Percentiles rank a stretch among this genome's conserved stretches.
phyloP scores from a whole-genome alignment of 169 alveolate genomes.

The Plasmodium yoelii region DNA sequence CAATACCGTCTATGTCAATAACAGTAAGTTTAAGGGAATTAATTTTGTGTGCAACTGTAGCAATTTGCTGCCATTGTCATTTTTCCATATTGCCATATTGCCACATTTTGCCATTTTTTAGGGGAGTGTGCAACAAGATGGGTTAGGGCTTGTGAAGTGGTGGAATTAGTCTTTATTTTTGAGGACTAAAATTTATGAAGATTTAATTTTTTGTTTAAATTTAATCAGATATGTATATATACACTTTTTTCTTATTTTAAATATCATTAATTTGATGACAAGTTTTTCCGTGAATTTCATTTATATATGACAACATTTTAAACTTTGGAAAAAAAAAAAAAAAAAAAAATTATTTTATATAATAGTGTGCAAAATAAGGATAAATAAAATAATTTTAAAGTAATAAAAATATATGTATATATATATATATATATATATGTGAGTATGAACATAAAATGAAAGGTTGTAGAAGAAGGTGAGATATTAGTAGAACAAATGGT shows the following conservation, averaged over 20 bases:
- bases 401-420: no score
- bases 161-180: constrained; percentile 24
- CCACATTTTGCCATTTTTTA: no score
- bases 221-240: constrained; percentile 1
- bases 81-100: no score
- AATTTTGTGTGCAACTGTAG: neutral
- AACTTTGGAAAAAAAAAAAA: no score
- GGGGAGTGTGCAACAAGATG: constrained; percentile 75
- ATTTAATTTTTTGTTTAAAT: constrained; percentile 6
- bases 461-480: neutral
- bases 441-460: neutral
- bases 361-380: no score
- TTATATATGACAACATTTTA: no score
- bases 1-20: constrained; percentile 71
- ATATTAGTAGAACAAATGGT: neutral
- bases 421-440: no score
- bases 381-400: no score
- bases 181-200: no score
- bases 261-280: no score
- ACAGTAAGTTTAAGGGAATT: constrained; percentile 28
- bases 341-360: no score
- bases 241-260: neutral
- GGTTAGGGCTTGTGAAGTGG: constrained; percentile 67
- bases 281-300: no score
- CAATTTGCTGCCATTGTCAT: neutral